Percentiles rank a stretch among this genome's conserved stretches.
phyloP scores from a whole-genome alignment of 2,329 filamentous ascomycete species.

The Ophiostoma pallidulum region DNA sequence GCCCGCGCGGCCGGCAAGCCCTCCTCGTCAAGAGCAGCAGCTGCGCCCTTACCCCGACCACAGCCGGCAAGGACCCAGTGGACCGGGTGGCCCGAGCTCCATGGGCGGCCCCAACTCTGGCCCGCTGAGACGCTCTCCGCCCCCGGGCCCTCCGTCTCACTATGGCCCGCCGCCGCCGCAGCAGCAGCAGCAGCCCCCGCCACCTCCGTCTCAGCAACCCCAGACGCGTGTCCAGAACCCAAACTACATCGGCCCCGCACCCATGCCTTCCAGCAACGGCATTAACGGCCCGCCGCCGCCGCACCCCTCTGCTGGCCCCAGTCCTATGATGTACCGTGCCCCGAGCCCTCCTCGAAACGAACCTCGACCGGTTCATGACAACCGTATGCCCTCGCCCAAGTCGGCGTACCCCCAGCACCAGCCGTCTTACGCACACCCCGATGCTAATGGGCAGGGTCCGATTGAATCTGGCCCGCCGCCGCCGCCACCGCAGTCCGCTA shows the following conservation, averaged over 20 bases:
- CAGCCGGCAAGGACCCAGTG: conserved; percentile 35
- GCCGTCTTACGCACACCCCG: conserved; percentile 54
- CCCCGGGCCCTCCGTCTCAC: conserved; percentile 40
- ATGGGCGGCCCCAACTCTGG: conserved; percentile 55
- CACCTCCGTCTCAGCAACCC: conserved; percentile 32
- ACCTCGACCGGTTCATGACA: conserved; percentile 71
- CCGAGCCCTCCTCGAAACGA: conserved; percentile 80
- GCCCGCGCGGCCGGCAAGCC: conserved; percentile 60
- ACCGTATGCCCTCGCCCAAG: conserved; percentile 83
- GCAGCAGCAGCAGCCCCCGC: conserved; percentile 36
- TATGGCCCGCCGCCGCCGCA: conserved; percentile 47
- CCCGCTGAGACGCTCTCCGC: conserved; percentile 42
- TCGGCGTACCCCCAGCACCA: conserved; percentile 75
- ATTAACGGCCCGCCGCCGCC: conserved; percentile 39
- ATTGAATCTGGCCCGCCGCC: conserved; percentile 30
- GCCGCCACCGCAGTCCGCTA: conserved; percentile 41
- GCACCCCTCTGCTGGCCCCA: conserved; percentile 36
- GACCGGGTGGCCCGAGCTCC: conserved; percentile 27
- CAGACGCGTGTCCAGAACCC: conserved; percentile 47
- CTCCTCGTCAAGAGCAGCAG: conserved; percentile 61
- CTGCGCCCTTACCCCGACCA: conserved; percentile 62
- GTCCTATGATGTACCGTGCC: conserved; percentile 57
- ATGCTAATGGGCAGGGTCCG: conserved; percentile 60
- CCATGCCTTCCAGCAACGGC: conserved; percentile 31
- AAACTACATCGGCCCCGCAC: conserved; percentile 47